Base-by-base conservation (phyloP, 345 rosid genomes). In the Lepidium sativum region DNA sequence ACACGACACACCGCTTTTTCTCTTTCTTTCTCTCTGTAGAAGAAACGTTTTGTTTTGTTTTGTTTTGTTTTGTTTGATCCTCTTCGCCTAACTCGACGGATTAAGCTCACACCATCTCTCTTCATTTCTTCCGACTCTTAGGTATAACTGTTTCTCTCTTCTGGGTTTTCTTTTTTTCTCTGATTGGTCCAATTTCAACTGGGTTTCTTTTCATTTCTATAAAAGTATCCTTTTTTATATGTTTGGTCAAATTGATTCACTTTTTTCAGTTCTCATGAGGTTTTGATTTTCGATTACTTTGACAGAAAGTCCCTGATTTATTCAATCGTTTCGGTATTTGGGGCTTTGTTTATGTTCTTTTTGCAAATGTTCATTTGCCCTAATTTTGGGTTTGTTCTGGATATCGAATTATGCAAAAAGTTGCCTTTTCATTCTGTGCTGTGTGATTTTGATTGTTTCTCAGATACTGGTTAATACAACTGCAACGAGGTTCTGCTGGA, bases 1-100 rank as follows among this genome's bases (percentile, higher is more conserved):
- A 38, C 40, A 39, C 49, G 23, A 54, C 37, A 23, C 29, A n/a
- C 17, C 17, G 17, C 71, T 13, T 13, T 9, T 58, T 29, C 59
- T 16, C 59, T n/a, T 3, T 14, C 18, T 48, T 34, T 53, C 44
- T 39, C 51, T 57, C 52, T 67, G 72, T 74, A 17, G 54, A 23
- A 31, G 49, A 31, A 54, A 52, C 51, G 69, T 62, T 62, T 52
- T 44, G 44, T 35, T 56, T 58, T 14, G n/a, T 35, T n/a, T n/a
- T n/a, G 69, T 62, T 62, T 52, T 44, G 44, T 35, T 6, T 59
- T 37, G 35, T 48, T 68, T 58, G 31, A 44, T 68, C 59, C 54
- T 60, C 51, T 21, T 54, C 52, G 33, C 66, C 23, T 49, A 33
- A 57, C 59, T 49, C 53, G 29, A n/a, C n/a, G n/a, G n/a, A 25